Conservation (phyloP, 176 grass and related monocot species). For the Chrysopogon serrulatus region DNA sequence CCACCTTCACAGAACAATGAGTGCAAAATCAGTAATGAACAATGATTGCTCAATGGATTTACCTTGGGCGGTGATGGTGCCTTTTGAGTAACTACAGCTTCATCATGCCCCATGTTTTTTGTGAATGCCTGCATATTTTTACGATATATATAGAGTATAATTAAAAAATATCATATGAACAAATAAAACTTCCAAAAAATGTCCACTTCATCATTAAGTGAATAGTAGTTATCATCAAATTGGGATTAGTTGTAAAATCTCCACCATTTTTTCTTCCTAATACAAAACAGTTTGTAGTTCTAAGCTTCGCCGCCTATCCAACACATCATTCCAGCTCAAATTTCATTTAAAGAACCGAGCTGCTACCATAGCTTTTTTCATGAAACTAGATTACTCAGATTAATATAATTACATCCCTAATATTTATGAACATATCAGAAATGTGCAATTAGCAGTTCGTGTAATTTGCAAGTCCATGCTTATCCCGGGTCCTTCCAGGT, state of each 20-base stretch:
- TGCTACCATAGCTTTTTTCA: neutral
- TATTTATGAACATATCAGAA: neutral
- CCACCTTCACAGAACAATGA: too few species aligned
- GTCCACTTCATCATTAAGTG: neutral
- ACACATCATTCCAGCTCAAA: neutral
- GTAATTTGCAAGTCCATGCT: neutral
- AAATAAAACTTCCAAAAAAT: neutral
- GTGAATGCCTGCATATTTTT: constrained; percentile 22
- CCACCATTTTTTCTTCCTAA: neutral
- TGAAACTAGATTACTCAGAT: neutral
- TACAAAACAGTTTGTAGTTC: neutral
- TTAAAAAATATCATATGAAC: neutral
- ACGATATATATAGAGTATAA: constrained; percentile 4
- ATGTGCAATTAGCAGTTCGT: neutral
- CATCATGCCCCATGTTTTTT: constrained; percentile 55
- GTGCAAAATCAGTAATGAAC: neutral
- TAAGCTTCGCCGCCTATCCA: neutral
- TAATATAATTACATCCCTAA: neutral
- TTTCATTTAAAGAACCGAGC: neutral
- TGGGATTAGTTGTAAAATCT: neutral
- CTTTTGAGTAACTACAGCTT: constrained; percentile 58
- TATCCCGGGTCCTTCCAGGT: neutral
- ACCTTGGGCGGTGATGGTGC: constrained; percentile 67
- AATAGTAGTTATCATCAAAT: neutral
- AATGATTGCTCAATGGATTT: neutral